Conservation (phyloP, 2,329 filamentous ascomycete species). For the Neofusicoccum ribis region DNA sequence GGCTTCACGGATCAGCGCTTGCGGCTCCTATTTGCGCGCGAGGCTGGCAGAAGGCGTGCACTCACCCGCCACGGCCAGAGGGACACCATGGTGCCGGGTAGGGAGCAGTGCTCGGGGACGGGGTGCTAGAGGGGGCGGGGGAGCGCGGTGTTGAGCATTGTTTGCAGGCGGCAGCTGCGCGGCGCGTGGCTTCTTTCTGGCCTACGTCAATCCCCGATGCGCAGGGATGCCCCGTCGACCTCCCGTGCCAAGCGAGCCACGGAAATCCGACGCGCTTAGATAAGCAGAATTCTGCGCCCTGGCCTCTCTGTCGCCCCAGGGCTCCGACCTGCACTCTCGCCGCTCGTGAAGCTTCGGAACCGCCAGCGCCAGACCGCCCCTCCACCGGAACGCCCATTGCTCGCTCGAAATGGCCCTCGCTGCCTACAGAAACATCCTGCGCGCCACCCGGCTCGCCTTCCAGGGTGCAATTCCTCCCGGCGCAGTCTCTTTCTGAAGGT, state of each 20-base stretch:
- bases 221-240: constrained; percentile 1
- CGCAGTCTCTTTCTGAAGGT: neutral
- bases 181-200: constrained; percentile 16
- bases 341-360: neutral
- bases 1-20: constrained; percentile 21
- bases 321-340: neutral
- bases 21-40: neutral
- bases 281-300: neutral
- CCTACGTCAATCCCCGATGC: constrained; percentile 11
- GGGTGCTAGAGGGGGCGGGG: neutral
- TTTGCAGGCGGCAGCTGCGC: constrained; percentile 5
- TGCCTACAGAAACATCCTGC: constrained; percentile 80
- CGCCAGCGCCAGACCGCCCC: neutral
- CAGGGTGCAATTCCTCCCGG: constrained; percentile 57
- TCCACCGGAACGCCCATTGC: constrained; percentile 12
- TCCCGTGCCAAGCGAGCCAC: neutral
- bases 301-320: neutral
- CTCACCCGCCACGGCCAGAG: constrained; percentile 83
- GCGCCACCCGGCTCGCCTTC: constrained; percentile 81
- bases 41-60: constrained; percentile 14
- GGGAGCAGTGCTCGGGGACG: neutral
- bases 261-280: neutral
- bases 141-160: constrained; percentile 12
- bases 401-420: constrained; percentile 60
- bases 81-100: constrained; percentile 66